A percentile compares a stretch with the other conserved stretches of the same genome.
These are phyloP conservation scores for Pleodorina starrii DNA, from an alignment of 139 green algal genomes.

Conservation along the genomic window DNA sequence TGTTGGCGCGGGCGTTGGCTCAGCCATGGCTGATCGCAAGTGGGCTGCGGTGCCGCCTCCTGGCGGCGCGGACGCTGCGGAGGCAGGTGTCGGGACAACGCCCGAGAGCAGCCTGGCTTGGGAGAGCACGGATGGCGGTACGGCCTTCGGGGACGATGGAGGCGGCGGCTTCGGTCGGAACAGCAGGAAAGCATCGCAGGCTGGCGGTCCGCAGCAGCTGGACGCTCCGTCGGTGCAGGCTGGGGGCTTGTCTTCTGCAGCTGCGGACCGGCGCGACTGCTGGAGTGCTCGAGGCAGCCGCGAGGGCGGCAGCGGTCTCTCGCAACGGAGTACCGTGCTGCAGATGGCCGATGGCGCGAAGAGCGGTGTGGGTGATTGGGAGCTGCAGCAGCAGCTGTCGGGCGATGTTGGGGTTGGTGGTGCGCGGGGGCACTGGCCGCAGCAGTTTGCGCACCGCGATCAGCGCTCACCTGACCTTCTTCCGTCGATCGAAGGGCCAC, in stretches of 20 bases:
- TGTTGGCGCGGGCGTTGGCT: no score
- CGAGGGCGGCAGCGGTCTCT: background rate
- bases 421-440: no score
- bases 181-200: no score
- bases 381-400: background rate
- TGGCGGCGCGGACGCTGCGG: no score
- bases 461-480: no score
- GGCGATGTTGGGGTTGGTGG: background rate
- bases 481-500: no score
- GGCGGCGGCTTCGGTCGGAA: background rate
- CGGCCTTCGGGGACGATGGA: background rate
- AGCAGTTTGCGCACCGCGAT: no score
- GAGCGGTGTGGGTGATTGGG: background rate
- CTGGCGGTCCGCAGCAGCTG: background rate
- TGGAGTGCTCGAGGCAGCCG: background rate
- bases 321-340: background rate
- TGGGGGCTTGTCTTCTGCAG: background rate
- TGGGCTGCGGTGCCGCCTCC: no score
- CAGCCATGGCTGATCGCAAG: no score
- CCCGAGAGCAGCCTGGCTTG: constrained; percentile 12
- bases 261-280: background rate
- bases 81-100: background rate
- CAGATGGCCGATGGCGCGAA: background rate
- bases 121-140: constrained; percentile 1
- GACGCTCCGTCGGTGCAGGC: background rate